phyloP scores from a whole-genome alignment of 352 stramenopile species.

The Plasmopara halstedii region DNA sequence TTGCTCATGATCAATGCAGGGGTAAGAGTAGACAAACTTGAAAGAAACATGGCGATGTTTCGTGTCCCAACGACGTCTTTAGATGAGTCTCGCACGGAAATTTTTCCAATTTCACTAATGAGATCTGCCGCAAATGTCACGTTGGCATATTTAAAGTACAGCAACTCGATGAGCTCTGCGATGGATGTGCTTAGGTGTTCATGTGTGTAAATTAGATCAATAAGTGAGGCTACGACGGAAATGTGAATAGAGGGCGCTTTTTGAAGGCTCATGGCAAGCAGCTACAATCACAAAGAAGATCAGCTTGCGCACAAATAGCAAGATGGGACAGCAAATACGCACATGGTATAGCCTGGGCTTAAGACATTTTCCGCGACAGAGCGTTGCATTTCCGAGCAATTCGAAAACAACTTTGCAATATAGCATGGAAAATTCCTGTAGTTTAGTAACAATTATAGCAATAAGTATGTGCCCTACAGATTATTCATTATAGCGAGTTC shows the following conservation, averaged over 20 bases:
- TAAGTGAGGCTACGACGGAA: conserved; percentile 57
- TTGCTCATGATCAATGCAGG: conserved; percentile 69
- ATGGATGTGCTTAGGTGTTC: conserved; percentile 55
- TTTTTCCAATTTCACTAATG: conserved; percentile 71
- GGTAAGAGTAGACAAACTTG: conserved; percentile 48
- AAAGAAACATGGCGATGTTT: conserved; percentile 71
- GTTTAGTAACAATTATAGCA: not conserved
- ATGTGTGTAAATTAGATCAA: conserved; percentile 67
- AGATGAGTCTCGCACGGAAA: conserved; percentile 55
- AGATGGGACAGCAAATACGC: conserved; percentile 1
- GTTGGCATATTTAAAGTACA: conserved; percentile 59
- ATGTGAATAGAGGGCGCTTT: conserved; percentile 63
- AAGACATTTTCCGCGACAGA: conserved; percentile 53
- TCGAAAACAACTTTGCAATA: conserved; percentile 68
- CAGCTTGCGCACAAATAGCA: not conserved
- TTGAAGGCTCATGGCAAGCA: conserved; percentile 49
- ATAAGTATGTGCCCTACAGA: not conserved
- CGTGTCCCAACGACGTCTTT: conserved; percentile 65
- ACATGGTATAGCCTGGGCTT: conserved; percentile 69
- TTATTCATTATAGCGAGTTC: too few species aligned
- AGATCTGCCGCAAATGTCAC: conserved; percentile 55
- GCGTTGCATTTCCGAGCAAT: conserved; percentile 50
- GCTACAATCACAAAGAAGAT: conserved; percentile 18
- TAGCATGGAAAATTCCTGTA: conserved; percentile 65
- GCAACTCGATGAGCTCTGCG: conserved; percentile 51